A percentile compares a stretch with the other conserved stretches of the same genome.
phyloP scores from a whole-genome alignment of 2,329 filamentous ascomycete species.

The Fusarium scirpi region DNA sequence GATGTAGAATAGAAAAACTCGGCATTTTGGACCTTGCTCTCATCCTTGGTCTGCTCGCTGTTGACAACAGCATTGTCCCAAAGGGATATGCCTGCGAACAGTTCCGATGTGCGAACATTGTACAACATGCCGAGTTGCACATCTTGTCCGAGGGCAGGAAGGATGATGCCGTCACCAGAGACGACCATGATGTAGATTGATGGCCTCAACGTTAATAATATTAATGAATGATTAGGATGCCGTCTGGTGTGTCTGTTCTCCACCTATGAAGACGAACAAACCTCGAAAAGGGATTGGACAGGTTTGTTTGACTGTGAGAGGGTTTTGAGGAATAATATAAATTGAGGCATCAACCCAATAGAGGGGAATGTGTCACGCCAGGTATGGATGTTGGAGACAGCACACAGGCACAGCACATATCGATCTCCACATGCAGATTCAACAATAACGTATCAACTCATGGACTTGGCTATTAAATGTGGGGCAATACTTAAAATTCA shows the following conservation, averaged over 20 bases:
- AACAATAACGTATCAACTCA: neutral
- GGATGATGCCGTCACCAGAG: neutral
- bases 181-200: neutral
- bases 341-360: neutral
- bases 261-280: neutral
- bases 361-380: neutral
- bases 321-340: neutral
- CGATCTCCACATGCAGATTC: neutral
- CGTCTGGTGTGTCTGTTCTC: conserved; percentile 1
- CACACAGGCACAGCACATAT: conserved; percentile 1
- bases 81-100: conserved; percentile 1
- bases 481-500: neutral
- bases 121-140: conserved; percentile 5
- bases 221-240: neutral
- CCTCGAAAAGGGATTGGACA: neutral
- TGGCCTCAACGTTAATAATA: neutral
- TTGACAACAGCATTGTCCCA: conserved; percentile 2
- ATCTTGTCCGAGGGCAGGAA: neutral
- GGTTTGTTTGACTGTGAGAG: neutral
- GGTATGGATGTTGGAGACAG: neutral
- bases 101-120: conserved; percentile 2
- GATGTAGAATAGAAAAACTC: conserved; percentile 7
- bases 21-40: conserved; percentile 3
- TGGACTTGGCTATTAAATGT: neutral
- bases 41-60: neutral